Evolutionary conservation across 2,329 filamentous ascomycete genomes (phyloP), one percentile per base, ranked within the genome.

Genomic region (Pseudogymnoascus verrucosus): DNA sequence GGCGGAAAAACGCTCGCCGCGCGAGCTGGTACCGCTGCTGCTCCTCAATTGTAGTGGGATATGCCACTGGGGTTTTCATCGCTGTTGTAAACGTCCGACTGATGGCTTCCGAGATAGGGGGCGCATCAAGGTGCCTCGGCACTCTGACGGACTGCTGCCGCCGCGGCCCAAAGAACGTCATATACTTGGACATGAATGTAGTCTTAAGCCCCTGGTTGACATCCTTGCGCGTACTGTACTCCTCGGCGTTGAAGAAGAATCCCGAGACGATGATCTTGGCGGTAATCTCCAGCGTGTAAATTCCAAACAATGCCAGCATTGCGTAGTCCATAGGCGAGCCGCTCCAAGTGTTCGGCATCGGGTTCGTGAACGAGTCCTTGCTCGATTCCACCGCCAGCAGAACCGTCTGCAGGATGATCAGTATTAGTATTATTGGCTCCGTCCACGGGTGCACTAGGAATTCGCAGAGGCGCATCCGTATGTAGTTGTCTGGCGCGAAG

Each of bases 231-330:
- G 92, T 96, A 75, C 91, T 96, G 75, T 97, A 97, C 73, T 97
- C 93, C 7, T 86, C 79, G 1, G 95, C 90, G 72, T 99, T 99
- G 68, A 96, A 80, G 34, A 99, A 81, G 69, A 99, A 89, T 0
- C 95, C 96, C 0, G 95, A 99, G 0, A 99, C 96, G 65, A 99
- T 88, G 44, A 93, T 88, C 63, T 93, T 89, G 65, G 90, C 86
- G 63, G 89, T 78, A 37, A 96, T 82, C 75, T 99, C 96, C 21
- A 96, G 71, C 0, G 93, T 96, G 74, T 98, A 99, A 60, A 99
- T 84, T 64, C 89, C 80, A 74, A 99, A 99, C 5, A 99, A 84
- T 1, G 76, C 86, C 51, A 98, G 81, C 64, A 98, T 84, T 23
- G 88, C 86, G 26, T 67, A 70, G 21, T 72, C 69, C 16, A 69